Percentiles rank a stretch among this genome's conserved stretches.
Conservation (phyloP, 257 asterid genomes). For the Linaria vulgaris region DNA sequence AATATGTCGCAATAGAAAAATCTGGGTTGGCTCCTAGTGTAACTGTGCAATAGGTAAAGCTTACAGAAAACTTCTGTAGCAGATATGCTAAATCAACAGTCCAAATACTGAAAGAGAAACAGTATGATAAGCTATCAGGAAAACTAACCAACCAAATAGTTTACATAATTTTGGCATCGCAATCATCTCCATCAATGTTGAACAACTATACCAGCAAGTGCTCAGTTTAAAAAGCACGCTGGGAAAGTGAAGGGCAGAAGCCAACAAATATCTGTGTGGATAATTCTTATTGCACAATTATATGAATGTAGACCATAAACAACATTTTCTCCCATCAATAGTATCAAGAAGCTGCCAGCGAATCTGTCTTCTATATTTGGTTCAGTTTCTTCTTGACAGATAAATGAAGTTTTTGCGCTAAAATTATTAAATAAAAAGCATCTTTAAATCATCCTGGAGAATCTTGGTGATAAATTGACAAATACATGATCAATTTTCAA, state of each 20-base stretch:
- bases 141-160: slow-evolving; percentile 11
- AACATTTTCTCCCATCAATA: not conserved
- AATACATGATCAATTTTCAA: not conserved
- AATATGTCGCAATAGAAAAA: slow-evolving; percentile 81
- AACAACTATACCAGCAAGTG: slow-evolving; percentile 5
- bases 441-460: not conserved
- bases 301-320: not conserved
- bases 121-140: slow-evolving; percentile 36
- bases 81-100: slow-evolving; percentile 96
- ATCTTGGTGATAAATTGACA: not conserved
- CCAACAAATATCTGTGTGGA: not conserved
- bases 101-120: slow-evolving; percentile 71
- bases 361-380: not conserved
- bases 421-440: not conserved
- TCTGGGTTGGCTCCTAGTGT: slow-evolving; percentile 95
- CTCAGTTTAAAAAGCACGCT: slow-evolving; percentile 3
- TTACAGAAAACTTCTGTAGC: slow-evolving; percentile 79
- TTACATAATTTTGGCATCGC: slow-evolving; percentile 10
- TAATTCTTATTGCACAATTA: slow-evolving; percentile 10
- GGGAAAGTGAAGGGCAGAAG: slow-evolving; percentile 10
- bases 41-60: slow-evolving; percentile 85
- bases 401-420: not conserved
- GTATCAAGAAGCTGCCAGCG: too few relatives aligned
- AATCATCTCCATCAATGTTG: slow-evolving; percentile 1
- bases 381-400: not conserved